These are phyloP conservation scores for Sporothrix humicola DNA, from an alignment of 2,329 filamentous ascomycete genomes.

Conservation along the genomic window DNA sequence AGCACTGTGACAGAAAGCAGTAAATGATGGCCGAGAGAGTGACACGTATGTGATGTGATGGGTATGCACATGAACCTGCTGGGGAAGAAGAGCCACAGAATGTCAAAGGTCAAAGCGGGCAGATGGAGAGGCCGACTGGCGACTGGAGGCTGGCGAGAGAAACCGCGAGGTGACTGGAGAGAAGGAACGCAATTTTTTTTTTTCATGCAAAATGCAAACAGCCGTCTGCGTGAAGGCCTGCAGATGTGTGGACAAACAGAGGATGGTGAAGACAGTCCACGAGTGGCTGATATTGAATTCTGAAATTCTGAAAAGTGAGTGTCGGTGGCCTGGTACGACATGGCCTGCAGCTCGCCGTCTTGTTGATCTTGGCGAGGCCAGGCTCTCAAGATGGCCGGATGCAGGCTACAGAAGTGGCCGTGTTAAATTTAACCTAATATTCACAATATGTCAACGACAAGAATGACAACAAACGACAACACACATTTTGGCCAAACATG, in stretches of 20 bases:
- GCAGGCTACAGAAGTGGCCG: neutral
- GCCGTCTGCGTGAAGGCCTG: neutral
- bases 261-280: neutral
- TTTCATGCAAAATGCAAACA: neutral
- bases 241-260: neutral
- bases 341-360: neutral
- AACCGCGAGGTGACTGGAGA: too few relatives aligned
- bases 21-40: neutral
- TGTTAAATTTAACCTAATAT: neutral
- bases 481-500: too few relatives aligned
- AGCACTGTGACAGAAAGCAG: neutral
- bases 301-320: too few relatives aligned
- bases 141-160: neutral
- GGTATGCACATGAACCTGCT: neutral
- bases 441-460: too few relatives aligned
- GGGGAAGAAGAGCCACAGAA: neutral
- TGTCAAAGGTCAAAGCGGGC: neutral
- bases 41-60: constrained; percentile 13
- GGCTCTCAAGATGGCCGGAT: neutral
- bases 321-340: neutral
- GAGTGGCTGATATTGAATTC: neutral
- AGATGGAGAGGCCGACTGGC: neutral
- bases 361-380: neutral
- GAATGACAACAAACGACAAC: too few relatives aligned
- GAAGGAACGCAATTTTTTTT: too few relatives aligned